Evolutionary conservation across 129 eudicot species (phyloP), one percentile per base, ranked within the genome.

Genomic region (Helichrysum umbraculigerum): DNA sequence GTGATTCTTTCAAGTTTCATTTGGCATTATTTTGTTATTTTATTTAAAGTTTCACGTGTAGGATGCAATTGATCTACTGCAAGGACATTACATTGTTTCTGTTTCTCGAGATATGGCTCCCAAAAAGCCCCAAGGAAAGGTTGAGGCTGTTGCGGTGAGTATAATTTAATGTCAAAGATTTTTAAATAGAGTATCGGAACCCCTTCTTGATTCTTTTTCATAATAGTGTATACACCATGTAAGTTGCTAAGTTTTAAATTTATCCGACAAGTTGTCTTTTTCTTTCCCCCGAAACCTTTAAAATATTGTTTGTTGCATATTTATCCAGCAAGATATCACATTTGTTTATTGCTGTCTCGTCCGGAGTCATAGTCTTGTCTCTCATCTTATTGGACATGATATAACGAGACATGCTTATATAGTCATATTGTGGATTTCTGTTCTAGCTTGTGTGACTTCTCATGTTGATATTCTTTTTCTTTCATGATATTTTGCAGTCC

Each of bases 41-140:
- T 67, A 20, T 80, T 12, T 57, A 57, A 57, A 67, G 21, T 73
- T 63, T 22, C 35, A 28, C 54, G 44, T 81, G 63, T 80, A 93
- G 98, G 98, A 94, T 86, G 93, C 98, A 60, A 88, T 86, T 72
- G 98, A 93, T 83, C 79, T 93, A 61, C 67, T 90, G 41, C 98
- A 93, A 80, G 98, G 98, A 73, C 96, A 93, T 73, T 93, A 83
- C 72, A 93, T 90, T 57, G 88, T 90, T 52, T 83, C 97, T 30
- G 93, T 85, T 14, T 76, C 90, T 67, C 87, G 91, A 64, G 91
- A 89, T 52, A 81, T 83, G 88, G 73, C 85, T 64, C 82, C 93
- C 12, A 72, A 87, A 80, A 72, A 84, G 71, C 82, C 85, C 41
- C 83, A 84, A 81, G 85, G 85, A 68, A 91, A 87, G 74, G 74